Conservation (phyloP, 148 eudicot species). For the Oxyria digyna region DNA sequence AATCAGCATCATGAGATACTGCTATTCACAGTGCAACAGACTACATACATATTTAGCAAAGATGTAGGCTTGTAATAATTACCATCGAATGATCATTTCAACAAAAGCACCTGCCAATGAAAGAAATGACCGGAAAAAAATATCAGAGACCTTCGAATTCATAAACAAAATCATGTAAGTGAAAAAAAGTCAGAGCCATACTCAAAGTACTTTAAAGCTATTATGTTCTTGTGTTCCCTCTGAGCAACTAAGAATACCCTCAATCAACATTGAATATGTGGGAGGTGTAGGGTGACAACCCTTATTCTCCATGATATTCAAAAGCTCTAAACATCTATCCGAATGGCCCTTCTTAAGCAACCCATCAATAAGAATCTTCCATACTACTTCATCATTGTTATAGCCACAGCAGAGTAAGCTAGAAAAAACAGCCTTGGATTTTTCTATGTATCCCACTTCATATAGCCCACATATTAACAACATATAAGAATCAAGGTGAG, state of each 20-base stretch:
- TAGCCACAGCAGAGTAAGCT: constrained; percentile 47
- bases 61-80: too few relatives aligned
- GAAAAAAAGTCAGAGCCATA: neutral
- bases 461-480: constrained; percentile 55
- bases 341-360: constrained; percentile 44
- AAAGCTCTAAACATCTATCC: constrained; percentile 48
- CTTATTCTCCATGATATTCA: constrained; percentile 46
- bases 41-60: too few relatives aligned
- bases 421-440: constrained; percentile 42
- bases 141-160: neutral
- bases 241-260: constrained; percentile 27
- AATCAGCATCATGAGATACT: too few relatives aligned
- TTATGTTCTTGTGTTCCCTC: constrained; percentile 4
- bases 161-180: neutral
- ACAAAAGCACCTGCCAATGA: neutral
- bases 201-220: neutral
- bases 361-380: constrained; percentile 74
- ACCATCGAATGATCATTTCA: too few relatives aligned
- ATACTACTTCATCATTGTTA: constrained; percentile 73
- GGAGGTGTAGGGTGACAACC: constrained; percentile 42
- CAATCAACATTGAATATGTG: constrained; percentile 44
- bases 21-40: too few relatives aligned
- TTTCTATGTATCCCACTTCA: constrained; percentile 36
- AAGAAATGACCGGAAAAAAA: neutral
- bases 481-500: constrained; percentile 39